A percentile compares a stretch with the other conserved stretches of the same genome.
Conservation (phyloP, 2,329 filamentous ascomycete genomes). For the Bipolaris victoriae region DNA sequence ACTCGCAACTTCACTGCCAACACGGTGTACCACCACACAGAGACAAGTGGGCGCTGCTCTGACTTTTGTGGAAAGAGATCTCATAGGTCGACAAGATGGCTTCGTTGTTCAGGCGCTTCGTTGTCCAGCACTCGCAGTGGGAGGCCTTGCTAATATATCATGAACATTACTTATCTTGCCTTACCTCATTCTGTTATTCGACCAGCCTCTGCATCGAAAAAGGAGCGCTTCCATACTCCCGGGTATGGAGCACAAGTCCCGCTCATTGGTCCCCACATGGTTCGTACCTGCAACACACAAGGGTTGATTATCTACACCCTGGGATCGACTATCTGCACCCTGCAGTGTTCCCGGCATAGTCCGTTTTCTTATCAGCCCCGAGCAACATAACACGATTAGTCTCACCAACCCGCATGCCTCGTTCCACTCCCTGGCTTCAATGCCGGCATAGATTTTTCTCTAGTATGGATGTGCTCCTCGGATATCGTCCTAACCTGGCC, state of each 20-base stretch:
- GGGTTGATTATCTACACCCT: constrained; percentile 13
- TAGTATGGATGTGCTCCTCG: background rate
- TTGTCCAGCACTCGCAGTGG: background rate
- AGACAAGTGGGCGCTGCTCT: background rate
- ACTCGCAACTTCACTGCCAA: constrained; percentile 4
- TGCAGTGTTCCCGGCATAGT: background rate
- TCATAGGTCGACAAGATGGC: background rate
- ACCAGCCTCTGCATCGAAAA: constrained; percentile 8
- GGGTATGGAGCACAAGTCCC: constrained; percentile 3
- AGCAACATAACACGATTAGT: constrained; percentile 13
- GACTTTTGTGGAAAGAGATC: background rate
- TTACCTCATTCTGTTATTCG: constrained; percentile 22
- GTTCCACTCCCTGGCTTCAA: constrained; percentile 12
- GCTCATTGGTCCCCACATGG: constrained; percentile 16
- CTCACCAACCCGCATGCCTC: constrained; percentile 4
- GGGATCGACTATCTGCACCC: constrained; percentile 14
- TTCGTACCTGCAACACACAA: constrained; percentile 15
- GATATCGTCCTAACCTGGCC: background rate
- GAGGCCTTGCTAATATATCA: background rate
- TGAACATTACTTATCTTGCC: constrained; percentile 9
- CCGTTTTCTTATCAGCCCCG: constrained; percentile 19
- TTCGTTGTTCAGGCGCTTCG: no score
- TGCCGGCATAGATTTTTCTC: constrained; percentile 9
- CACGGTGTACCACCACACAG: background rate
- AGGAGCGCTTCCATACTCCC: constrained; percentile 14